These are phyloP conservation scores for Viridothelium virens DNA, from an alignment of 495 filamentous ascomycete species.

Conservation along the genomic window DNA sequence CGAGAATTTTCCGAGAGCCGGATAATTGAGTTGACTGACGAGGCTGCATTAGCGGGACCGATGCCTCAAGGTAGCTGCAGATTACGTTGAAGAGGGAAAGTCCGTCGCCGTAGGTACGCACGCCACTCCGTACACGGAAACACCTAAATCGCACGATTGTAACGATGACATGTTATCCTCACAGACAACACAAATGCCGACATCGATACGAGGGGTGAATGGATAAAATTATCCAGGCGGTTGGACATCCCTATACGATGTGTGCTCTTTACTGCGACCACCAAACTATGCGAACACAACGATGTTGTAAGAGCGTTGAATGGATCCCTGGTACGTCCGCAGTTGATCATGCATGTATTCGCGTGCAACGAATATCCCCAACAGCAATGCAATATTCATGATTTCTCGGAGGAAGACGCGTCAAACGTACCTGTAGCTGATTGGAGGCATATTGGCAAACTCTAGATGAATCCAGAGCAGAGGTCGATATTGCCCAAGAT, in stretches of 20 bases:
- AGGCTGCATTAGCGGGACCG: constrained; percentile 54
- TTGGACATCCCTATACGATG: constrained; percentile 71
- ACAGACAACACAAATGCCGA: constrained; percentile 92
- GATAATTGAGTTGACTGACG: constrained; percentile 20
- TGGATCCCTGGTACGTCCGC: constrained; percentile 38
- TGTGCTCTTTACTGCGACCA: constrained; percentile 68
- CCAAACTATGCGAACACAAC: constrained; percentile 78
- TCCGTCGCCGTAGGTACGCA: constrained; percentile 70
- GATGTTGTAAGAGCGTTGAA: constrained; percentile 75
- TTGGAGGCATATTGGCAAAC: not conserved
- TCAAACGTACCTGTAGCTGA: constrained; percentile 12
- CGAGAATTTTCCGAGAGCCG: constrained; percentile 23
- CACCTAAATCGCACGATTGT: constrained; percentile 12
- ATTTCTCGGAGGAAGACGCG: not conserved
- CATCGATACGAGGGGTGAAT: constrained; percentile 60
- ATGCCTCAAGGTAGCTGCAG: constrained; percentile 69
- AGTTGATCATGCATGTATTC: not conserved
- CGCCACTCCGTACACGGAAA: constrained; percentile 5
- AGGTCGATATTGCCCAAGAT: constrained; percentile 64
- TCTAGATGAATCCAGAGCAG: constrained; percentile 72
- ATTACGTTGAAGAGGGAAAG: constrained; percentile 53
- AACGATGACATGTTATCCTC: constrained; percentile 14
- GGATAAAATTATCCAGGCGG: constrained; percentile 65
- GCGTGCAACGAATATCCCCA: not conserved
- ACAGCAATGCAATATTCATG: not conserved